These are phyloP conservation scores for Blastobotrys petasosporus DNA, from an alignment of 1,139 yeast genomes.

Conservation along the genomic window DNA sequence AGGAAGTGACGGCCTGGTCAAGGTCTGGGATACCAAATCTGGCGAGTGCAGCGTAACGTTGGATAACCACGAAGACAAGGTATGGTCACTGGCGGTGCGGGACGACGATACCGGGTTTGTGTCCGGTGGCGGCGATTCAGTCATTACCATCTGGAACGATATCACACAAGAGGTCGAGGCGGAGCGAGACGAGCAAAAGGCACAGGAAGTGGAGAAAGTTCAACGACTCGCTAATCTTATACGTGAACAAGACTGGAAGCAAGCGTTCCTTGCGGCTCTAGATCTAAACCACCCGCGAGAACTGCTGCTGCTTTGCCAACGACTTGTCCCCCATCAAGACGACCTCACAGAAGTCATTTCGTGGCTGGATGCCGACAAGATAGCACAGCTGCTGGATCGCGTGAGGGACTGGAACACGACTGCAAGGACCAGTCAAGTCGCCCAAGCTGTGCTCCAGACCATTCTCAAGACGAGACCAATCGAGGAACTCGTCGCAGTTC, in stretches of 20 bases:
- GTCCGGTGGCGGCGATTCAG: slow-evolving; percentile 94
- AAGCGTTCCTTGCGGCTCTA: slow-evolving; percentile 81
- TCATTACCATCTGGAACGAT: slow-evolving; percentile 82
- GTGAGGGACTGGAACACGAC: slow-evolving; percentile 94
- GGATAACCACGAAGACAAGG: slow-evolving; percentile 88
- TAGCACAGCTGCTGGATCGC: slow-evolving; percentile 58
- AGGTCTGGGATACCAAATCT: slow-evolving; percentile 74
- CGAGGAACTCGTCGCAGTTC: slow-evolving; percentile 54
- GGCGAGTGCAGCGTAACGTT: slow-evolving; percentile 79
- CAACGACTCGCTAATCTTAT: slow-evolving; percentile 76
- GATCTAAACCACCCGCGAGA: slow-evolving; percentile 73
- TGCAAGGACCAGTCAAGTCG: slow-evolving; percentile 68
- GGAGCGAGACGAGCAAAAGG: slow-evolving; percentile 40
- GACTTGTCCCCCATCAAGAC: slow-evolving; percentile 30
- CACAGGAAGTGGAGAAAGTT: slow-evolving; percentile 70
- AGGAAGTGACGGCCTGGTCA: slow-evolving; percentile 93
- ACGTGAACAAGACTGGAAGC: slow-evolving; percentile 69
- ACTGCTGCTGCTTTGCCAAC: slow-evolving; percentile 26
- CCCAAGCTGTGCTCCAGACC: slow-evolving; percentile 69
- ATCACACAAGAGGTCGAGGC: slow-evolving; percentile 65
- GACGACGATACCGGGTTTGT: slow-evolving; percentile 54
- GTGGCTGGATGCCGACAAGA: slow-evolving; percentile 52
- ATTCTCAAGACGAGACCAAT: slow-evolving; percentile 51
- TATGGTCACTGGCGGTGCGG: slow-evolving; percentile 77
- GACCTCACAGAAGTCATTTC: slow-evolving; percentile 63